Percentiles rank a stretch among this genome's conserved stretches.
Conservation (phyloP, 2,329 filamentous ascomycete genomes). For the Aspergillus flavus region DNA sequence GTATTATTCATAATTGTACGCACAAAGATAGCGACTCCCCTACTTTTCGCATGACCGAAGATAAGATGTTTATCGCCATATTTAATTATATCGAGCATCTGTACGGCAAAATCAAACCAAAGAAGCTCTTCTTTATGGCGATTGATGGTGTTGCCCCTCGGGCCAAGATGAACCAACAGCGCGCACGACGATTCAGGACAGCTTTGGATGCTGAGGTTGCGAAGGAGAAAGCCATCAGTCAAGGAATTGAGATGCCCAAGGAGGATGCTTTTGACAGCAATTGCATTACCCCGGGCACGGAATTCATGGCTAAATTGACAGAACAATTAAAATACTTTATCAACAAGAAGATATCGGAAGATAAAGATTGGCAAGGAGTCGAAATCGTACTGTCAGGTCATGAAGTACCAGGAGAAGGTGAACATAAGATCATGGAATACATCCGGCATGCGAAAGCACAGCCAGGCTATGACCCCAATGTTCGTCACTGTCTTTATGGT, state of each 20-base stretch:
- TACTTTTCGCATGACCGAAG: constrained; percentile 89
- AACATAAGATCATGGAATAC: constrained; percentile 99
- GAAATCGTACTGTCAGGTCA: constrained; percentile 96
- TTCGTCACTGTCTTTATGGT: constrained; percentile 95
- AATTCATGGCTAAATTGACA: constrained; percentile 96
- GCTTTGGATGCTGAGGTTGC: constrained; percentile 87
- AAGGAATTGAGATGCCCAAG: constrained; percentile 90
- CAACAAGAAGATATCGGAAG: constrained; percentile 97
- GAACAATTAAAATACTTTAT: constrained; percentile 96
- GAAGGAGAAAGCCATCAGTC: constrained; percentile 85
- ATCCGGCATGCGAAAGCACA: constrained; percentile 97
- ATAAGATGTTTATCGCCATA: constrained; percentile 99
- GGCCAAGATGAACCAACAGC: constrained; percentile 99
- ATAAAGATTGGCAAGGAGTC: constrained; percentile 95
- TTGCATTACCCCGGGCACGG: constrained; percentile 94
- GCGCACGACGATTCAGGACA: constrained; percentile 90
- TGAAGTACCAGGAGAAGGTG: constrained; percentile 95
- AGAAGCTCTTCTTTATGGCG: constrained; percentile 99
- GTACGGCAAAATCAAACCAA: constrained; percentile 97
- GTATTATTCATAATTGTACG: constrained; percentile 99
- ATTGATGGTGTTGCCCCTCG: constrained; percentile 96
- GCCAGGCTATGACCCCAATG: constrained; percentile 86
- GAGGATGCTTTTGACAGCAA: constrained; percentile 98
- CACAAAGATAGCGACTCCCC: constrained; percentile 94
- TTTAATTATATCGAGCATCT: constrained; percentile 99